Evolutionary conservation across 352 stramenopile genomes (phyloP), one percentile per base, ranked within the genome.

Genomic region (Saprolegnia diclina): DNA sequence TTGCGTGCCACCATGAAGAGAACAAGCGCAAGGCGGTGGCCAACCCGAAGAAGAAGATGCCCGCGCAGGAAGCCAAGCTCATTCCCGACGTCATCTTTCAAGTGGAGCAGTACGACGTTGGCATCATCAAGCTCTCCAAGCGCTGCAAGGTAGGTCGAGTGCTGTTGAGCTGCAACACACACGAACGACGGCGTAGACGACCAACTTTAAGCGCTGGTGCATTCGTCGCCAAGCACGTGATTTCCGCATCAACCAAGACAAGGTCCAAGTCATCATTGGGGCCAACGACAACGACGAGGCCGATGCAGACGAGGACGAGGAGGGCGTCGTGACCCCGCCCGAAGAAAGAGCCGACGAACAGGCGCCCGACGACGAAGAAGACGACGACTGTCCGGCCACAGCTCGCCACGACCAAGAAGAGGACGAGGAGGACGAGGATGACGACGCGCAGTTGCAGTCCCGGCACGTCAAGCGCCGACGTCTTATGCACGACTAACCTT

Each of bases 71-170:
- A 65, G 76, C 79, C 16, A 87, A 83, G 62, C 71, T 88, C 10
- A 87, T 90, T 19, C 80, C 82, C 0, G 80, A 89, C 4, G 73
- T 89, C 10, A 80, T 90, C 11, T 90, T 77, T 55, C 80, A 87
- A 65, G 74, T 90, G 21, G 82, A 90, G 64, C 82, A 90, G 65
- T 89, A 79, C 22, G 82, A 90, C 64, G 67, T 89, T 45, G 65
- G 74, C 11, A 72, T 90, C 46, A 87, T 90, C 55, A 83, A 82
- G 35, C 74, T 90, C 4, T 88, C 80, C 4, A 87, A 88, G 65
- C 40, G 87, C 6, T 88, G 75, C 68, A 83, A 79, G 73, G 78
- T 85, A 35, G 50, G 65, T 50, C 19, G n/a, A 61, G 22, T 63
- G 5, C 55, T 1, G 3, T n/a, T 55, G 35, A 14, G 26, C 40